Evolutionary conservation across 2,329 filamentous ascomycete genomes (phyloP).

Genomic region (Coniella vitis): DNA sequence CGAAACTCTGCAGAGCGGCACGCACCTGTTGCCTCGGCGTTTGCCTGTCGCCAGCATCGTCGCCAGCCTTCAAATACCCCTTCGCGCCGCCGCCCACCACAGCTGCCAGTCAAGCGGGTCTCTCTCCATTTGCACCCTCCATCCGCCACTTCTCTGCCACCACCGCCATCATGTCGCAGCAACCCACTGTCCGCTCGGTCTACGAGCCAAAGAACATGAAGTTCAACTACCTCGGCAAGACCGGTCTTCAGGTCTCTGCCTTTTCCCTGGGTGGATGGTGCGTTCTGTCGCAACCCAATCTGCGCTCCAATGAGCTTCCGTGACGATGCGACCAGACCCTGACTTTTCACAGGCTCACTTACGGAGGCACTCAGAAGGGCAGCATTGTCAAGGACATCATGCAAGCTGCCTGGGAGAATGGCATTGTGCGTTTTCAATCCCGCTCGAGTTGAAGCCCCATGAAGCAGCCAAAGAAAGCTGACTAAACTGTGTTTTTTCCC

Average conservation of each 20-base stretch:
- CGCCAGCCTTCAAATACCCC: neutral
- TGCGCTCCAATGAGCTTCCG: too few species aligned
- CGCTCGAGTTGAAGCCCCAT: too few species aligned
- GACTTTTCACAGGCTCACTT: slow-evolving; percentile 47
- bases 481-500: neutral
- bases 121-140: neutral
- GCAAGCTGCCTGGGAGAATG: slow-evolving; percentile 43
- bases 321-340: too few species aligned
- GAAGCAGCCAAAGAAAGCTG: slow-evolving; percentile 10
- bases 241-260: slow-evolving; percentile 66
- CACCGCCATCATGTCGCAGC: slow-evolving; percentile 8
- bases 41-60: neutral
- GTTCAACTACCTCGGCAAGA: slow-evolving; percentile 64
- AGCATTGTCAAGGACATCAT: slow-evolving; percentile 33
- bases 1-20: slow-evolving; percentile 6
- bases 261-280: slow-evolving; percentile 61
- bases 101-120: neutral
- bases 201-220: slow-evolving; percentile 45
- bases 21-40: neutral
- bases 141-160: neutral
- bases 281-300: too few species aligned
- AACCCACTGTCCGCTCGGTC: slow-evolving; percentile 21
- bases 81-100: neutral
- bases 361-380: slow-evolving; percentile 43
- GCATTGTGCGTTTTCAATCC: slow-evolving; percentile 32